These are phyloP conservation scores for Psophocarpus tetragonolobus DNA, from an alignment of 306 rosid species.

Conservation along the genomic window DNA sequence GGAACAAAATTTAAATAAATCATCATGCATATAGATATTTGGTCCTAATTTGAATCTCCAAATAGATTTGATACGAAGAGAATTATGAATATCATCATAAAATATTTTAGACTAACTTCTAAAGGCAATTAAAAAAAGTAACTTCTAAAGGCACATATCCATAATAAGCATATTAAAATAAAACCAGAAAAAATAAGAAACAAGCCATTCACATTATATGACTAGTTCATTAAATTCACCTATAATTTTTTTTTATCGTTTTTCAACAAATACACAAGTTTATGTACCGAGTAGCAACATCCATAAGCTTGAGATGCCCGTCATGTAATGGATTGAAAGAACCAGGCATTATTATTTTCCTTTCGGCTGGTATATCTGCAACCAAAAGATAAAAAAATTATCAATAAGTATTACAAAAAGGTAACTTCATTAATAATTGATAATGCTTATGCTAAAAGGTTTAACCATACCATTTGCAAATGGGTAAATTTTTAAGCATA, in stretches of 20 bases:
- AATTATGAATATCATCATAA: not conserved
- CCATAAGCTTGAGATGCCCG: constrained; percentile 86
- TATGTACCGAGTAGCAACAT: constrained; percentile 80
- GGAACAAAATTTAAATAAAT: constrained; percentile 20
- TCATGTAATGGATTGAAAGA: constrained; percentile 93
- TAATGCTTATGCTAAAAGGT: constrained; percentile 16
- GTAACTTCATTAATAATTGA: not conserved
- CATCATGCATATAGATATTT: not conserved
- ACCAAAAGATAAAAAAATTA: constrained; percentile 18
- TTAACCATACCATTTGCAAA: constrained; percentile 65
- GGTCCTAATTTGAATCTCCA: constrained; percentile 13
- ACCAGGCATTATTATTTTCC: constrained; percentile 80
- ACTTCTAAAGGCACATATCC: not conserved
- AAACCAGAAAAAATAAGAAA: not conserved
- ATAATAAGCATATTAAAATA: constrained; percentile 23
- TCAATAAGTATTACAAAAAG: not conserved
- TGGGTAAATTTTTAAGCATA: constrained; percentile 81
- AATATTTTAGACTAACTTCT: not conserved
- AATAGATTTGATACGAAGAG: not conserved
- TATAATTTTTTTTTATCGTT: not conserved
- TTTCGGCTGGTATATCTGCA: constrained; percentile 63
- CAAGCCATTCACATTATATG: not conserved
- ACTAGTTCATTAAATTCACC: constrained; percentile 4
- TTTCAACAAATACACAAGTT: constrained; percentile 12
- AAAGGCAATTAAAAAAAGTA: not conserved